These are phyloP conservation scores for Triadica sebifera DNA, from an alignment of 345 rosid species.

Conservation along the genomic window DNA sequence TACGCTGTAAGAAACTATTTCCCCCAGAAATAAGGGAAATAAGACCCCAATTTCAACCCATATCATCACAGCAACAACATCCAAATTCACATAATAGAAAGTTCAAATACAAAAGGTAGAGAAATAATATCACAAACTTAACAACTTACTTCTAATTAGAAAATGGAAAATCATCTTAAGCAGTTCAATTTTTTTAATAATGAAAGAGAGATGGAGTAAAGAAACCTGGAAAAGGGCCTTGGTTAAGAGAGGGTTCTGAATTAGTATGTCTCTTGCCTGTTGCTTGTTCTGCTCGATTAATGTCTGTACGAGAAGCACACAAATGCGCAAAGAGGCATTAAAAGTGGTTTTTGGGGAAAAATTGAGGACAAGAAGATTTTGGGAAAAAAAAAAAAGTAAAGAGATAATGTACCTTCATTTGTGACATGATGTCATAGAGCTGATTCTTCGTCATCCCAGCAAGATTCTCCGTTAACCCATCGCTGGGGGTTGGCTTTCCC, in stretches of 20 bases:
- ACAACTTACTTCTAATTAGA: too few species aligned
- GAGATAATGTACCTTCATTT: conserved; percentile 61
- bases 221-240: conserved; percentile 92
- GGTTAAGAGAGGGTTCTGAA: conserved; percentile 83
- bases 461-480: conserved; percentile 58
- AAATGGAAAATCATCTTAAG: background rate
- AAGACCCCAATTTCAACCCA: conserved; percentile 2
- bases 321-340: background rate
- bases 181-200: background rate
- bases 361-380: background rate
- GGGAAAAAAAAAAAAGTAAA: background rate
- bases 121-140: background rate
- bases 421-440: conserved; percentile 89
- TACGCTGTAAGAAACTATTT: too few species aligned
- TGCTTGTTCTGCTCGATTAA: conserved; percentile 86
- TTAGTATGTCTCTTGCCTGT: conserved; percentile 80
- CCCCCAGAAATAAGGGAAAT: background rate
- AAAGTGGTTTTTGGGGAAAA: background rate
- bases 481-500: conserved; percentile 65
- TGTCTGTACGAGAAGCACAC: conserved; percentile 36
- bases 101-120: background rate
- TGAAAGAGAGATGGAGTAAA: background rate
- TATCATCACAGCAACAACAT: background rate
- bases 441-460: conserved; percentile 95
- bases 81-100: conserved; percentile 2